Conservation (phyloP, 345 rosid species). For the Populus deltoides region DNA sequence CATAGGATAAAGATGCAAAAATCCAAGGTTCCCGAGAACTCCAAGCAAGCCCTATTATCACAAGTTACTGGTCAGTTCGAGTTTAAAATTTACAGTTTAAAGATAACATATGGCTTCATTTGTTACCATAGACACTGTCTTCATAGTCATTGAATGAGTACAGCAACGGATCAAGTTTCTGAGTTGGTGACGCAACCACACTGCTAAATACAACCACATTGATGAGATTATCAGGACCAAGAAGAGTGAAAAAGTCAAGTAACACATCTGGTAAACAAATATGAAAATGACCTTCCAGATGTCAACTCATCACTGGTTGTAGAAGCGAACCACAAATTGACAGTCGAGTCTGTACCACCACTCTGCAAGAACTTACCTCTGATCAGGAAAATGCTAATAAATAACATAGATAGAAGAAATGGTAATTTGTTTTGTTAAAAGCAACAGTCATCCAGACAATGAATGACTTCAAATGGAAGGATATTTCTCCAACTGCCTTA, state of each 20-base stretch:
- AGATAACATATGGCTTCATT: constrained; percentile 7
- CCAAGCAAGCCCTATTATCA: constrained; percentile 77
- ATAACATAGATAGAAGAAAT: constrained; percentile 4
- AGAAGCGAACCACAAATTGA: constrained; percentile 78
- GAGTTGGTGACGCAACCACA: constrained; percentile 11
- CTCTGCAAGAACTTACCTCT: constrained; percentile 49
- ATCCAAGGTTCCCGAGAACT: constrained; percentile 85
- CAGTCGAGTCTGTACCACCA: constrained; percentile 86
- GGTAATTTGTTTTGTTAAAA: not conserved
- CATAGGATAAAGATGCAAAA: constrained; percentile 85
- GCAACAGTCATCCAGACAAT: not conserved
- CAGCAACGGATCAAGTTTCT: constrained; percentile 29
- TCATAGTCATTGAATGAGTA: constrained; percentile 77
- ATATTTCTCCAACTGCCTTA: not conserved
- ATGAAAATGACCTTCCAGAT: constrained; percentile 50
- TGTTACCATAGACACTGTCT: constrained; percentile 82
- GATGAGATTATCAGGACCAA: not conserved
- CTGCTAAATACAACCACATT: constrained; percentile 16
- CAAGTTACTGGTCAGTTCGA: constrained; percentile 12
- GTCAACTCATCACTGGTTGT: constrained; percentile 36
- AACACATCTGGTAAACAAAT: not conserved
- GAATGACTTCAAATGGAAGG: not conserved
- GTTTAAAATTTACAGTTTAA: not conserved
- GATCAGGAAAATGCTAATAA: constrained; percentile 2
- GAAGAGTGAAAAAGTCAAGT: not conserved